Evolutionary conservation across 2,329 filamentous ascomycete species (phyloP), one percentile per base, ranked within the genome.

Genomic region (Fusarium sp.): DNA sequence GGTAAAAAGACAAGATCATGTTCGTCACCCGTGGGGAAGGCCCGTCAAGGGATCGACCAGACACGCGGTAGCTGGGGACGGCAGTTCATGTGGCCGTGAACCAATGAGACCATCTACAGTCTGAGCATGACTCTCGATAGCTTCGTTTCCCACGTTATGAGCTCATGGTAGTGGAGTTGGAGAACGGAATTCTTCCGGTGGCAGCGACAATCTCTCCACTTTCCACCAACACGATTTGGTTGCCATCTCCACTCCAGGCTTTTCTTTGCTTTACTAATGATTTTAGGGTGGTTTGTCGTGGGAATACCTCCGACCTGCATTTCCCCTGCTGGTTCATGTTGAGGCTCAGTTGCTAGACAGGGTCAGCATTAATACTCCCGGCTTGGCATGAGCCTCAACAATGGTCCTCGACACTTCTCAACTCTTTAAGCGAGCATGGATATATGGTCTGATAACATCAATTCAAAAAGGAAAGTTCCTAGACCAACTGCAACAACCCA

Each of bases 321-420:
- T n/a, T 48, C 43, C 26, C 50, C 37, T 26, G 37, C 24, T 56
- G 46, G 44, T 52, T 63, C 39, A 49, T 53, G 33, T 43, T 60
- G 67, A 68, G 63, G 63, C 59, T 68, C 66, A 53, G 35, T 53
- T 26, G 28, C 42, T 58, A 43, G 35, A 23, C 44, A 33, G 10
- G 20, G 33, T 41, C 46, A 49, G 44, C 43, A 58, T 55, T 53
- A 28, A 54, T 69, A 48, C 48, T 54, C 56, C 67, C 63, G 62
- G 44, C 67, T 70, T 64, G 67, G 57, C 63, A 23, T 38, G 52
- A 70, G 43, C 63, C 46, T 47, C 63, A 64, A 29, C 13, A 18
- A 44, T 54, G 41, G 44, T 18, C 23, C 39, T 26, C n/a, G 20
- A 21, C 31, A 28, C 4, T 37, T 21, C 29, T 39, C 29, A 48